A percentile compares a stretch with the other conserved stretches of the same genome.
Evolutionary conservation across 768 basidiomycete genomes (phyloP).

Genomic region (Mycena polygramma): DNA sequence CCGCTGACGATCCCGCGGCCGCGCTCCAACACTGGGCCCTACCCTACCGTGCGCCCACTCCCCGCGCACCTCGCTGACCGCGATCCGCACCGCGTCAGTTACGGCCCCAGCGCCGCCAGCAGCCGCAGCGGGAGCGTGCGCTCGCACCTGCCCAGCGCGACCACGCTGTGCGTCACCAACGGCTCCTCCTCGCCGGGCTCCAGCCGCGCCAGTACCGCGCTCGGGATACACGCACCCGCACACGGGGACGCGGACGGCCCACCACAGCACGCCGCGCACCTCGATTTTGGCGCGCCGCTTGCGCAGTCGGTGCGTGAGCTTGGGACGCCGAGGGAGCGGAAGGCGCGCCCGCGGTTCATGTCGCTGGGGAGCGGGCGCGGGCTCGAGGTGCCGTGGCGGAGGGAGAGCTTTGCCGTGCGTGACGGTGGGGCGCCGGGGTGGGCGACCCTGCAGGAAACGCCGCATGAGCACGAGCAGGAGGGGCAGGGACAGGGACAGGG

Average conservation of each 20-base stretch:
- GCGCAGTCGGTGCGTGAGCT: not conserved
- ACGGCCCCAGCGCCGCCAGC: constrained; percentile 6
- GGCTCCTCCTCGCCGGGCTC: constrained; percentile 49
- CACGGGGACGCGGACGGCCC: not conserved
- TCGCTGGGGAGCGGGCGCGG: constrained; percentile 20
- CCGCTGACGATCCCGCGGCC: constrained; percentile 4
- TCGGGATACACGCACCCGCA: constrained; percentile 35
- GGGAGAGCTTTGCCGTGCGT: constrained; percentile 25
- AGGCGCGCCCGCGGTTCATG: constrained; percentile 30
- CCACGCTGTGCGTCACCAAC: constrained; percentile 63
- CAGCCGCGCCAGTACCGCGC: constrained; percentile 45
- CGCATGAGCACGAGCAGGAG: not conserved
- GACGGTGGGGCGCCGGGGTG: constrained; percentile 18
- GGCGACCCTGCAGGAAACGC: not conserved
- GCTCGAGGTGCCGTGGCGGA: constrained; percentile 33
- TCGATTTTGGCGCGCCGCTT: constrained; percentile 14
- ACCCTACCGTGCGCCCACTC: constrained; percentile 43
- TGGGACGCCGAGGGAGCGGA: constrained; percentile 22
- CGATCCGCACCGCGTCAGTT: constrained; percentile 27
- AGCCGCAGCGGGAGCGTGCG: constrained; percentile 35
- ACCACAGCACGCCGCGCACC: constrained; percentile 10
- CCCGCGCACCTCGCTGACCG: constrained; percentile 48
- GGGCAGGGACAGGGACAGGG: not conserved
- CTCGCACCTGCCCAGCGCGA: constrained; percentile 39
- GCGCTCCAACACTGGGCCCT: constrained; percentile 32